Base-by-base conservation (phyloP, 1,139 yeast species). In the Lodderomyces oxycetoniae region DNA sequence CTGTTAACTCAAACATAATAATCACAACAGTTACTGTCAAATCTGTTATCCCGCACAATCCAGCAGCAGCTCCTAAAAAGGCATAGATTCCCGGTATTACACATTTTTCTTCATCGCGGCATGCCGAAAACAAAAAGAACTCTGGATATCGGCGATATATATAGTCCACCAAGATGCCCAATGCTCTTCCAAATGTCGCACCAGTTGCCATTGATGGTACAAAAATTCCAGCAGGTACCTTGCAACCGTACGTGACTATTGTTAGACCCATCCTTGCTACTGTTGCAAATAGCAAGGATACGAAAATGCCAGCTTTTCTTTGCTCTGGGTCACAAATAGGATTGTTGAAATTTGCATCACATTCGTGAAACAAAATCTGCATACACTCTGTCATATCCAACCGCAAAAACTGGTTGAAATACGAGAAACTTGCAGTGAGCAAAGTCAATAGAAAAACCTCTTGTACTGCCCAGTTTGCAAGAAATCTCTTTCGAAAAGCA, bases 151-250 rank as follows among this genome's bases (percentile, higher is more conserved):
- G 54, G 38, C 67, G 65, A 22, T 79, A 73, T 9, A 82, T 44
- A 21, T 64, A 49, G 47, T 89, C 84, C 12, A 84, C 78, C 11
- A 82, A 41, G 2, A 83, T 68, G 1, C 96, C 96, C 12, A 87
- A 53, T 0, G 93, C 79, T 38, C 97, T 70, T 3, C 96, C 96
- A 63, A 89, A 88, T 2, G 94, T 77, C 1, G 96, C 96, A 5
- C 97, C 97, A 2, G 91, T 85, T 0, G 96, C 96, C 93, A 89
- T 83, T 1, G 96, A 86, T 1, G 97, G 97, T 11, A 89, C 96
- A 60, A 89, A 89, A 8, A 89, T 88, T 13, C 96, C 97, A 2
- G 96, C 95, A 1, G 97, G 97, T 0, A 89, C 91, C 52, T 82
- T 86, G 44, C 88, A 77, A 3, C 96, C 96, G 53, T 93, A 93